Evolutionary conservation across 2,329 filamentous ascomycete species (phyloP).

Genomic region (Bertia moriformis): DNA sequence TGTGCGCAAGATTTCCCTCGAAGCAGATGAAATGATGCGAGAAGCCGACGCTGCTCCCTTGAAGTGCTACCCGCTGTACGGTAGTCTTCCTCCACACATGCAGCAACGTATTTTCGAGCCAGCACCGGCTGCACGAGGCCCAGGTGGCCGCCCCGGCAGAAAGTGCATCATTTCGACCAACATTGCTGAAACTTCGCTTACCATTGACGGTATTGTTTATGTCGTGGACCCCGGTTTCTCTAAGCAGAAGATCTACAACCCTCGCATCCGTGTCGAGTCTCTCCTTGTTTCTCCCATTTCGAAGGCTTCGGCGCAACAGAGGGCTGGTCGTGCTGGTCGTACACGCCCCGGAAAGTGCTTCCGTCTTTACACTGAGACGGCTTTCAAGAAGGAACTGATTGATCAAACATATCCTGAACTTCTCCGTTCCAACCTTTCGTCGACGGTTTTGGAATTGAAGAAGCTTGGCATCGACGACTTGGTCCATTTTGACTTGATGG

Average conservation of each 20-base stretch:
- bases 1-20: conserved; percentile 76
- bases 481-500: conserved; percentile 98
- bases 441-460: conserved; percentile 90
- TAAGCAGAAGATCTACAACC: conserved; percentile 69
- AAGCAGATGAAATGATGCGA: conserved; percentile 79
- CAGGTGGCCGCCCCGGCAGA: conserved; percentile 72
- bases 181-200: conserved; percentile 93
- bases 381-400: conserved; percentile 79
- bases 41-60: conserved; percentile 86
- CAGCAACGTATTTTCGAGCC: conserved; percentile 93
- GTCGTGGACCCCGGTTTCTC: conserved; percentile 69
- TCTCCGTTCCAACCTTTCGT: conserved; percentile 81
- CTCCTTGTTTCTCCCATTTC: conserved; percentile 91
- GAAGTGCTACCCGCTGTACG: conserved; percentile 84
- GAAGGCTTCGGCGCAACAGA: conserved; percentile 61
- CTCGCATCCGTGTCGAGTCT: conserved; percentile 82
- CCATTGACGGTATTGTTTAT: conserved; percentile 70
- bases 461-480: conserved; percentile 91
- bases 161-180: conserved; percentile 94
- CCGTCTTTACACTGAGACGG: conserved; percentile 57
- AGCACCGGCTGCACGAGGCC: conserved; percentile 57
- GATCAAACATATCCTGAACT: conserved; percentile 96
- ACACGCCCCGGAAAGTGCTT: conserved; percentile 66
- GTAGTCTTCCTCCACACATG: conserved; percentile 77
- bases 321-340: conserved; percentile 68